Percentiles rank a stretch among this genome's conserved stretches.
Conservation (phyloP, 2,329 filamentous ascomycete species). For the Neurospora sp. region DNA sequence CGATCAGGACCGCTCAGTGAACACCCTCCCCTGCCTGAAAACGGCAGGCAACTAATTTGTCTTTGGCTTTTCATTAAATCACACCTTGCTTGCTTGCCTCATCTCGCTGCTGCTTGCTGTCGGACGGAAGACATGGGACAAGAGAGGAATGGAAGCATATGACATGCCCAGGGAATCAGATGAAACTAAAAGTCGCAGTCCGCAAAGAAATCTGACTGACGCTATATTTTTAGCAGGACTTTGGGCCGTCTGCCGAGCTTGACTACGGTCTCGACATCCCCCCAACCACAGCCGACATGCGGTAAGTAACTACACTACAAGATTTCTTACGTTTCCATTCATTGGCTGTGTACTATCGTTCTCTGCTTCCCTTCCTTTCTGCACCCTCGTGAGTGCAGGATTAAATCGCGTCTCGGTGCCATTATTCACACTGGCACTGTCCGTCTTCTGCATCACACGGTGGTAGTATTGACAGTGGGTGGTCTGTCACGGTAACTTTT, state of each 20-base stretch:
- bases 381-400: background rate
- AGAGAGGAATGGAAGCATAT: background rate
- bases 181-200: background rate
- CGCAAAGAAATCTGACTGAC: background rate
- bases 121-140: background rate
- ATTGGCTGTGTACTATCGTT: background rate
- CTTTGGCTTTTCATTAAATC: background rate
- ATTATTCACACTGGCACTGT: background rate
- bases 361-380: background rate
- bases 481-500: background rate
- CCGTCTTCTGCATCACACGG: background rate
- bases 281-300: background rate
- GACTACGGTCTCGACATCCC: background rate
- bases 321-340: slow-evolving; percentile 1
- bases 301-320: background rate
- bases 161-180: background rate
- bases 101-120: background rate
- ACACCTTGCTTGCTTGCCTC: background rate
- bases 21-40: background rate
- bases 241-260: slow-evolving; percentile 3
- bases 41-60: background rate
- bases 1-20: background rate
- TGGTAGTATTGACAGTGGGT: background rate
- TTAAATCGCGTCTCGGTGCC: background rate
- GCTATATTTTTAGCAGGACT: slow-evolving; percentile 1